Evolutionary conservation across 441 rosid genomes (phyloP).

Genomic region (Gossypium trilobum): DNA sequence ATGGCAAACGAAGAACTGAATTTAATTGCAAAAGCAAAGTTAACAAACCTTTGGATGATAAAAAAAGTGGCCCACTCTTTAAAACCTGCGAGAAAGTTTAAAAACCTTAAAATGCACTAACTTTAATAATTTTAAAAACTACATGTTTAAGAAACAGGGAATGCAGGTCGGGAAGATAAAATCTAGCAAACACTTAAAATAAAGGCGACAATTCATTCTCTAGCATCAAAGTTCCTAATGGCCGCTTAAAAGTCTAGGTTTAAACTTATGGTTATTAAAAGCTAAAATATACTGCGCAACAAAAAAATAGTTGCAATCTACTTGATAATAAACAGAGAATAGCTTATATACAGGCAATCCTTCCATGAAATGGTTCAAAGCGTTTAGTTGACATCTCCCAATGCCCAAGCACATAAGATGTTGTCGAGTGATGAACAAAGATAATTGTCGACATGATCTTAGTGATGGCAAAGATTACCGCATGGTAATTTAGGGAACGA

Average conservation of each 20-base stretch:
- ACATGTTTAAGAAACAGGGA: not conserved
- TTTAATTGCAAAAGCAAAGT: constrained; percentile 5
- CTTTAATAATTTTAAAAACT: not conserved
- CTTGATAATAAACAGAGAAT: not conserved
- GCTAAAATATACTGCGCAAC: not conserved
- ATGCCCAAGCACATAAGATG: not conserved
- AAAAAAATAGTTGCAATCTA: not conserved
- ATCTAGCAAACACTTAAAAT: not conserved
- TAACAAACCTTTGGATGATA: constrained; percentile 80
- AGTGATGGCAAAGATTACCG: not conserved
- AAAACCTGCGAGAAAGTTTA: constrained; percentile 49
- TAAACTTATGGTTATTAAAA: not conserved
- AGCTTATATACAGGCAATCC: not conserved
- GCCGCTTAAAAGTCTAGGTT: not conserved
- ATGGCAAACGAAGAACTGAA: not conserved
- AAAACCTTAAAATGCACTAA: not conserved
- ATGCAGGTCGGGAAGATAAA: not conserved
- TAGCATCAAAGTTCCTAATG: not conserved
- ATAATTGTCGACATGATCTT: not conserved
- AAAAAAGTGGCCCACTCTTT: constrained; percentile 85
- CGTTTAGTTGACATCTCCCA: not conserved
- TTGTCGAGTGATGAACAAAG: not conserved
- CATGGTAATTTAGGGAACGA: not conserved
- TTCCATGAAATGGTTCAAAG: constrained; percentile 2
- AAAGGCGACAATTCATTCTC: not conserved